Evolutionary conservation across 2,329 filamentous ascomycete species (phyloP).

Genomic region (Zymoseptoria pseudotritici): DNA sequence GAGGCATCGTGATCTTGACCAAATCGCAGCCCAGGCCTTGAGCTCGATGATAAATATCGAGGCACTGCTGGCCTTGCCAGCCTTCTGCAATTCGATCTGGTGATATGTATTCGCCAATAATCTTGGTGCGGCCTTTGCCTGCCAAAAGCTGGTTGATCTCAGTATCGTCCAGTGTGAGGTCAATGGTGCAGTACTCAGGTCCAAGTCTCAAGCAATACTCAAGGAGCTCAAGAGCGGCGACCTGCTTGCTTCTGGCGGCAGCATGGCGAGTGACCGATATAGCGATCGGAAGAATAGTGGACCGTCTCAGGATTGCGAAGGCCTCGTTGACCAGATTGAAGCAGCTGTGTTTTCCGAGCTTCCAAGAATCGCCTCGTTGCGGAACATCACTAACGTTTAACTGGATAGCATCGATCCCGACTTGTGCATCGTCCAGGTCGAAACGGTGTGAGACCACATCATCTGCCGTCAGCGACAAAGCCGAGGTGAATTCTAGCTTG

Average conservation of each 20-base stretch:
- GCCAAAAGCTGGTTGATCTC: constrained; percentile 45
- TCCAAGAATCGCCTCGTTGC: constrained; percentile 12
- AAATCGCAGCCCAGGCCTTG: constrained; percentile 53
- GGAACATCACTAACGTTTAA: constrained; percentile 34
- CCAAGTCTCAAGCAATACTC: constrained; percentile 54
- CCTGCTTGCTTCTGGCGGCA: constrained; percentile 8
- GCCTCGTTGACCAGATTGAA: constrained; percentile 43
- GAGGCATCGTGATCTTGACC: constrained; percentile 54
- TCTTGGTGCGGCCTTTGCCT: constrained; percentile 49
- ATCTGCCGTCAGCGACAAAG: constrained; percentile 54
- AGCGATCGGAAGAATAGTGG: constrained; percentile 49
- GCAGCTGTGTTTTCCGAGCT: constrained; percentile 17
- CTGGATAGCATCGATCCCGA: constrained; percentile 61
- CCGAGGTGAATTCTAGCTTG: constrained; percentile 58
- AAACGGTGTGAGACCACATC: constrained; percentile 47
- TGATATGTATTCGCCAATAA: constrained; percentile 50
- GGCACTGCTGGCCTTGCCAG: constrained; percentile 53
- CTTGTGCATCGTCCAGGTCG: constrained; percentile 58
- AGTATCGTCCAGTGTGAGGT: constrained; percentile 50
- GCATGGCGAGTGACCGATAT: constrained; percentile 27
- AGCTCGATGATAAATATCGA: constrained; percentile 52
- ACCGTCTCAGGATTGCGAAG: constrained; percentile 54
- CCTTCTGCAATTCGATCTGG: constrained; percentile 34
- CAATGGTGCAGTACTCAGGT: constrained; percentile 54
- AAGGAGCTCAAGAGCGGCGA: constrained; percentile 36